Conservation (phyloP, 257 asterid species). For the Gentiana macrophylla region DNA sequence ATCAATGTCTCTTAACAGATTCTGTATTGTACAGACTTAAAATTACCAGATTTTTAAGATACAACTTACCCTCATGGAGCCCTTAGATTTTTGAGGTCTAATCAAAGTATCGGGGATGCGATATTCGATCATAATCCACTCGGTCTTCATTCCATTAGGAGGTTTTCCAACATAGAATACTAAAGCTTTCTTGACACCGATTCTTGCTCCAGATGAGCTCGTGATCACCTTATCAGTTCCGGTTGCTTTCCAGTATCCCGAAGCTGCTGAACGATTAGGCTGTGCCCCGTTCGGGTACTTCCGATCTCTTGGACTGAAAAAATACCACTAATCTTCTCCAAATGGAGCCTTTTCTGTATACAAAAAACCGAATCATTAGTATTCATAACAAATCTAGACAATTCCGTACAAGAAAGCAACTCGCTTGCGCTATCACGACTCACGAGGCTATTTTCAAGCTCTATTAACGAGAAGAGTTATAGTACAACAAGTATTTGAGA, state of each 20-base stretch:
- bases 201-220: conserved; percentile 30
- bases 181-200: conserved; percentile 47
- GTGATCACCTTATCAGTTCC: conserved; percentile 45
- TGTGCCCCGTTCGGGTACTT: conserved; percentile 60
- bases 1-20: too few relatives aligned
- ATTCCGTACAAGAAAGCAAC: not conserved
- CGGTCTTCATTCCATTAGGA: conserved; percentile 36
- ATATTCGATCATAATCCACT: conserved; percentile 61
- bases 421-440: too few relatives aligned
- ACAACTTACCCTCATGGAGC: conserved; percentile 57
- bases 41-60: too few relatives aligned
- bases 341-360: conserved; percentile 32
- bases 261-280: conserved; percentile 44
- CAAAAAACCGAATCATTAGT: not conserved
- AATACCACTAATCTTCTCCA: conserved; percentile 56
- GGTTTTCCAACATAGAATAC: conserved; percentile 57
- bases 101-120: conserved; percentile 30
- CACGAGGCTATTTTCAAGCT: too few relatives aligned
- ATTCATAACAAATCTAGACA: not conserved
- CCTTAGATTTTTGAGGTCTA: conserved; percentile 29
- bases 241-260: conserved; percentile 69
- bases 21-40: too few relatives aligned
- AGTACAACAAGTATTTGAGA: too few relatives aligned
- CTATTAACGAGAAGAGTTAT: too few relatives aligned
- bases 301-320: conserved; percentile 57